Evolutionary conservation across 1,284 basidiomycete species (phyloP).

Genomic region (Moesziomyces parantarcticus): DNA sequence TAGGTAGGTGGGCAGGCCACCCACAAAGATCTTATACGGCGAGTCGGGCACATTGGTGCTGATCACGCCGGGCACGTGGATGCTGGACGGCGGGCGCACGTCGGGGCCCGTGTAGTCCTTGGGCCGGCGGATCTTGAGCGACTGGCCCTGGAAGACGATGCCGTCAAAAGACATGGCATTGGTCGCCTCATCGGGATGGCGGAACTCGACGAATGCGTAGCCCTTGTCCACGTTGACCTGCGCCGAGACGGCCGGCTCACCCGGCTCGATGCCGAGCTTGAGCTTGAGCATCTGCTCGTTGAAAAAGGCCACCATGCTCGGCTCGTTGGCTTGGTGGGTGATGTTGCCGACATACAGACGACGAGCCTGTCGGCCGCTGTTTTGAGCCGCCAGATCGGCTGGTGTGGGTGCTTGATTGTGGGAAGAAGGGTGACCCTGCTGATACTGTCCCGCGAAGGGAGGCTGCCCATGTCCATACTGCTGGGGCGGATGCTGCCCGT

Average conservation of each 20-base stretch:
- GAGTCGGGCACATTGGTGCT: constrained; percentile 97
- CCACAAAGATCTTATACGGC: constrained; percentile 97
- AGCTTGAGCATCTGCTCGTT: constrained; percentile 90
- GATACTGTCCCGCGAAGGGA: constrained; percentile 7
- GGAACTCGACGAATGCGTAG: constrained; percentile 93
- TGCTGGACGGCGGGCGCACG: constrained; percentile 73
- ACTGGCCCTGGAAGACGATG: constrained; percentile 89
- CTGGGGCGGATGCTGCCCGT: too few relatives aligned
- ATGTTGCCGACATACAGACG: constrained; percentile 96
- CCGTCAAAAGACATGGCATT: constrained; percentile 97
- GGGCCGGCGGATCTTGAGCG: constrained; percentile 93
- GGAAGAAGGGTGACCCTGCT: constrained; percentile 6
- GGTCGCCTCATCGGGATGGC: constrained; percentile 93
- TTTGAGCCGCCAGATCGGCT: constrained; percentile 26
- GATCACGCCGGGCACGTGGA: constrained; percentile 87
- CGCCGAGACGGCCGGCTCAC: constrained; percentile 86
- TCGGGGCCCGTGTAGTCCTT: constrained; percentile 87
- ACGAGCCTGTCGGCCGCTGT: constrained; percentile 79
- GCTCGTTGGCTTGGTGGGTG: constrained; percentile 88
- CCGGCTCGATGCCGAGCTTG: constrained; percentile 72
- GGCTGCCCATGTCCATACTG: constrained; percentile 14
- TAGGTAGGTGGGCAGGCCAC: constrained; percentile 92
- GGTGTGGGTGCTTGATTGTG: constrained; percentile 17
- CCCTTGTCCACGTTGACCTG: constrained; percentile 98
- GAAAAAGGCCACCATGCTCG: constrained; percentile 90